Evolutionary conservation across 768 basidiomycete species (phyloP), one percentile per base, ranked within the genome.

Genomic region (Clathrus columnatus): DNA sequence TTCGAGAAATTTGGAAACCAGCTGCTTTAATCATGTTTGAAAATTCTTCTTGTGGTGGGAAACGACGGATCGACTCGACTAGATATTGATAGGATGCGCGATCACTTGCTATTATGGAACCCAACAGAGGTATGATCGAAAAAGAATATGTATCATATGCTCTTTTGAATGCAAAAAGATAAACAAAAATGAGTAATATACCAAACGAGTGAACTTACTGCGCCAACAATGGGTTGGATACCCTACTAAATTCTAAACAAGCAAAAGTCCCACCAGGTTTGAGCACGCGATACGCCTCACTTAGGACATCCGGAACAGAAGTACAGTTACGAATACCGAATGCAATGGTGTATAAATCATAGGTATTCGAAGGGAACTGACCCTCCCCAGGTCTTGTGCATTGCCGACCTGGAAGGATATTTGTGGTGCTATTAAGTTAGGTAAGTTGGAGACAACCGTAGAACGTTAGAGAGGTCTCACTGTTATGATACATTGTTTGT

Each of bases 251-350:
- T 69, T 99, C 96, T 49, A 99, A 80, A 65, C 94, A 96, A 8
- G 91, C 88, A 68, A 99, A 94, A 8, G 81, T 87, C 49, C 92
- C 96, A 56, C 96, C 96, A 0, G 96, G 96, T 68, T 94, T 97
- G 29, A 99, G 79, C 14, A 98, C 93, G 21, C 96, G 81, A 69
- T 95, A 73, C 1, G 96, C 96, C 67, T 97, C 92, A 56, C 77
- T 76, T 45, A 99, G 73, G 16, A 92, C 96, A 21, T 81, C 84
- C 1, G 88, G 86, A 56, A 97, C 81, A 48, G 89, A 90, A 17
- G 96, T 99, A 73, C 91, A 94, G 66, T 99, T 99, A 36, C 96
- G 80, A 62, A 98, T 98, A 23, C 96, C 95, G 63, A 99, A 99
- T 0, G 96, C 92, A 67, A 99, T 97, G 24, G 96, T 99, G 73